These are phyloP conservation scores for Monosporascus sp. DNA, from an alignment of 2,329 filamentous ascomycete species.

Conservation along the genomic window DNA sequence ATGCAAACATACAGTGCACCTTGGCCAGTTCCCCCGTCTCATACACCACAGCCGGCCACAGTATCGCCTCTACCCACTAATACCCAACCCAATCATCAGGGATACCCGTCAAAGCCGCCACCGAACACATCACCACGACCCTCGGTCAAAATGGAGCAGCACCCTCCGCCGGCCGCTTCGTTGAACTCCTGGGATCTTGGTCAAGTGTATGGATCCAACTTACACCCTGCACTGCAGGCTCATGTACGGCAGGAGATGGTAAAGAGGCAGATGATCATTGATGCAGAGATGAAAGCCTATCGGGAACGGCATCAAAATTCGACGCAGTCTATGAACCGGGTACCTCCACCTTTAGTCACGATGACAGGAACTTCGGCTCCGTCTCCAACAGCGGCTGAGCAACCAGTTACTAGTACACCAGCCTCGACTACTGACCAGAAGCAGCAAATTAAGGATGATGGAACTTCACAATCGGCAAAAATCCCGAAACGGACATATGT, in stretches of 20 bases:
- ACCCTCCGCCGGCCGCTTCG: not conserved
- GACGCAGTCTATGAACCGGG: not conserved
- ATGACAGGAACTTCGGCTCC: not conserved
- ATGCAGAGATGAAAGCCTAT: constrained; percentile 1
- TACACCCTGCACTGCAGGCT: constrained; percentile 27
- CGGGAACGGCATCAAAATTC: not conserved
- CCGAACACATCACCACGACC: constrained; percentile 1
- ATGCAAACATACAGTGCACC: not conserved
- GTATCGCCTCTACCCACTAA: not conserved
- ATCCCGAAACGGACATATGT: constrained; percentile 21
- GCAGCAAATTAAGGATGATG: constrained; percentile 1
- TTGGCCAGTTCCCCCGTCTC: not conserved
- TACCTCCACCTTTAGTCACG: not conserved
- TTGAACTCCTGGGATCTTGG: constrained; percentile 9
- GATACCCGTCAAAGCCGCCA: constrained; percentile 2
- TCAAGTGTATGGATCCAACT: constrained; percentile 9
- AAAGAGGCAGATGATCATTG: constrained; percentile 12
- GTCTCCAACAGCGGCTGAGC: not conserved
- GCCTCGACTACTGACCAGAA: not conserved
- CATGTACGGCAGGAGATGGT: constrained; percentile 27
- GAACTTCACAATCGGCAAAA: constrained; percentile 5
- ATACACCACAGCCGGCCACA: constrained; percentile 1
- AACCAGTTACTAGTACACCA: constrained; percentile 2
- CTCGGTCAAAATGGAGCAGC: constrained; percentile 2
- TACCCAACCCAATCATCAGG: not conserved